Evolutionary conservation across 257 asterid genomes (phyloP).

Genomic region (Solanum ahanhuiri): DNA sequence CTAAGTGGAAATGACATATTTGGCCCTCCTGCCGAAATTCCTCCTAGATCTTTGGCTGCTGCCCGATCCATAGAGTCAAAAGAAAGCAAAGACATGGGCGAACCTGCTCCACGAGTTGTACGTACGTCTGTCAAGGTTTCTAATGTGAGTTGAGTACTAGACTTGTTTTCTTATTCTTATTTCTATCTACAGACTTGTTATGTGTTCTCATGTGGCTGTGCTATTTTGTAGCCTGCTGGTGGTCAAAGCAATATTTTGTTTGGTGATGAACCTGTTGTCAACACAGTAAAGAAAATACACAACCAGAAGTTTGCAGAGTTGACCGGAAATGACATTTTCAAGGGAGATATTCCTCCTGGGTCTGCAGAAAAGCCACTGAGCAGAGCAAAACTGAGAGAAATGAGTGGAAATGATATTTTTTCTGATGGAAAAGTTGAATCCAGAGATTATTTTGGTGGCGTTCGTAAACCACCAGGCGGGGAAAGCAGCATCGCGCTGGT

Average conservation of each 20-base stretch:
- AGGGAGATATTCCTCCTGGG: slow-evolving; percentile 65
- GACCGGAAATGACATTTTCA: slow-evolving; percentile 82
- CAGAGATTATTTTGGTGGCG: slow-evolving; percentile 77
- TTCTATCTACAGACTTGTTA: neutral
- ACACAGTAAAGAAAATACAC: slow-evolving; percentile 59
- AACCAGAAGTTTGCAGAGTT: slow-evolving; percentile 81
- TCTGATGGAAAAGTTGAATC: slow-evolving; percentile 67
- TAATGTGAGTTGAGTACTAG: slow-evolving; percentile 44
- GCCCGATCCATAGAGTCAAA: slow-evolving; percentile 41
- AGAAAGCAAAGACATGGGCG: slow-evolving; percentile 56
- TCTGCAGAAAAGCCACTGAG: slow-evolving; percentile 80
- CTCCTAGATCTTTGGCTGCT: slow-evolving; percentile 50
- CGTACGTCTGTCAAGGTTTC: slow-evolving; percentile 93
- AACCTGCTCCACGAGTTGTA: slow-evolving; percentile 63
- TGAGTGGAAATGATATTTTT: slow-evolving; percentile 75
- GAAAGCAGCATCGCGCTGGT: slow-evolving; percentile 85
- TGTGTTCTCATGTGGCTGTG: neutral
- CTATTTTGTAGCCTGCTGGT: slow-evolving; percentile 68
- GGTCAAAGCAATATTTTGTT: slow-evolving; percentile 78
- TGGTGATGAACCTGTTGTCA: slow-evolving; percentile 65
- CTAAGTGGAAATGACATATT: slow-evolving; percentile 86
- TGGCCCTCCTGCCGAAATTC: slow-evolving; percentile 73
- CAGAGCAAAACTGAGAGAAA: slow-evolving; percentile 71
- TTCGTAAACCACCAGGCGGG: slow-evolving; percentile 90
- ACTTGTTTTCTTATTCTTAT: neutral